Conservation (phyloP, 192 early-diverging fungal genomes). For the Backusella westeae region DNA sequence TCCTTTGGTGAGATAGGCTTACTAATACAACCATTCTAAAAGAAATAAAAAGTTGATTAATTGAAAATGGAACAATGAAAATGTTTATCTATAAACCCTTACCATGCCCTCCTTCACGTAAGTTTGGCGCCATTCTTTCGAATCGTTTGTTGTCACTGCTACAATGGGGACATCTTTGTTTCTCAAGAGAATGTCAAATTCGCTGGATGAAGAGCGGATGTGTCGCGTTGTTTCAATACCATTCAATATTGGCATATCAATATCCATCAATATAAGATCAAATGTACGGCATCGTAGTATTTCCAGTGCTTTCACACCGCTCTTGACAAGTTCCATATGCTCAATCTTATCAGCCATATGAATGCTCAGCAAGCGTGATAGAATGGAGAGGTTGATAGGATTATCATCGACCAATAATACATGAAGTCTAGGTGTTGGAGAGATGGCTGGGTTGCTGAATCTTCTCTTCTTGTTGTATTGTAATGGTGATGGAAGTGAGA, state of each 20-base stretch:
- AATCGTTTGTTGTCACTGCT: conserved; percentile 63
- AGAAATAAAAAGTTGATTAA: not conserved
- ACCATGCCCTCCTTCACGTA: conserved; percentile 59
- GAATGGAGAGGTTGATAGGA: conserved; percentile 59
- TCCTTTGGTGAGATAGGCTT: conserved; percentile 42
- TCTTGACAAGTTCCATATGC: conserved; percentile 42
- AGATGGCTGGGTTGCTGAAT: not conserved
- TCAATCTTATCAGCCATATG: conserved; percentile 46
- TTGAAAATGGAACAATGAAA: not conserved
- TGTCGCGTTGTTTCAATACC: conserved; percentile 59
- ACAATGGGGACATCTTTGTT: conserved; percentile 62
- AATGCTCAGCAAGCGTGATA: conserved; percentile 55
- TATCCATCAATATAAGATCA: conserved; percentile 66
- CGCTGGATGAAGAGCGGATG: conserved; percentile 40
- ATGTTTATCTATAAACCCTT: not conserved
- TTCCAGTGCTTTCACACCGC: conserved; percentile 50
- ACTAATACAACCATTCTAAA: conserved; percentile 47
- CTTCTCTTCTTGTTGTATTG: not conserved
- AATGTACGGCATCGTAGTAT: conserved; percentile 42
- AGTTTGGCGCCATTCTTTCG: conserved; percentile 42
- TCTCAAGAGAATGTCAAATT: conserved; percentile 38
- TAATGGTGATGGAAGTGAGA: conserved; percentile 16
- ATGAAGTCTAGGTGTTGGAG: conserved; percentile 1
- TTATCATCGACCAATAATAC: conserved; percentile 69
- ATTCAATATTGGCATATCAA: conserved; percentile 65